A percentile compares a stretch with the other conserved stretches of the same genome.
Conservation (phyloP, 192 early-diverging fungal genomes). For the Dissophora ornata region DNA sequence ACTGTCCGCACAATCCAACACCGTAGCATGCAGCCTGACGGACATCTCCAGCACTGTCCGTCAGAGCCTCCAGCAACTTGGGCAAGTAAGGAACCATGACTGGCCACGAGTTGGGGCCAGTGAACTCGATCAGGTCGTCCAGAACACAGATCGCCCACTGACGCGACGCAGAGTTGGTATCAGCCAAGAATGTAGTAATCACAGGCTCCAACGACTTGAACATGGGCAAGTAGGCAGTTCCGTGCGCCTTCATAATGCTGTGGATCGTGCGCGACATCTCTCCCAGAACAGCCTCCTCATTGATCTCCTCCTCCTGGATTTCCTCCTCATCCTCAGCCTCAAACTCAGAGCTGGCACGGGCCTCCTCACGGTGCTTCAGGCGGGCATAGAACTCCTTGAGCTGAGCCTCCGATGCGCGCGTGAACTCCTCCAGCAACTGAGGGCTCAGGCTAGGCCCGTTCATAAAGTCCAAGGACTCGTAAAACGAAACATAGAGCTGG, state of each 20-base stretch:
- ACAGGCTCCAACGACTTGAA: slow-evolving; percentile 86
- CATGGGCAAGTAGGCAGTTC: slow-evolving; percentile 76
- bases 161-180: slow-evolving; percentile 73
- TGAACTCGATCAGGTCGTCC: slow-evolving; percentile 93
- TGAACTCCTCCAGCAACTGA: slow-evolving; percentile 78
- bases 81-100: slow-evolving; percentile 78
- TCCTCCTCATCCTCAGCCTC: slow-evolving; percentile 95
- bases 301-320: slow-evolving; percentile 82
- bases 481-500: slow-evolving; percentile 82
- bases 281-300: slow-evolving; percentile 82
- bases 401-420: slow-evolving; percentile 73
- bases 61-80: slow-evolving; percentile 66
- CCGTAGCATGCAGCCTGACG: slow-evolving; percentile 96
- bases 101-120: slow-evolving; percentile 74
- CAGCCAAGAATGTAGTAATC: slow-evolving; percentile 72
- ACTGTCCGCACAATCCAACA: slow-evolving; percentile 90
- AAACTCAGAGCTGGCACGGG: slow-evolving; percentile 80
- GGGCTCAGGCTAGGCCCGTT: slow-evolving; percentile 68
- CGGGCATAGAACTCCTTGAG: slow-evolving; percentile 83
- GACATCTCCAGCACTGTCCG: slow-evolving; percentile 74
- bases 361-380: slow-evolving; percentile 78
- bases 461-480: slow-evolving; percentile 75
- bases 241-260: slow-evolving; percentile 80
- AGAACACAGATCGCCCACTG: slow-evolving; percentile 96
- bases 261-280: slow-evolving; percentile 89